Evolutionary conservation across 2,329 filamentous ascomycete species (phyloP), one percentile per base, ranked within the genome.

Genomic region (Aphanocladium album): DNA sequence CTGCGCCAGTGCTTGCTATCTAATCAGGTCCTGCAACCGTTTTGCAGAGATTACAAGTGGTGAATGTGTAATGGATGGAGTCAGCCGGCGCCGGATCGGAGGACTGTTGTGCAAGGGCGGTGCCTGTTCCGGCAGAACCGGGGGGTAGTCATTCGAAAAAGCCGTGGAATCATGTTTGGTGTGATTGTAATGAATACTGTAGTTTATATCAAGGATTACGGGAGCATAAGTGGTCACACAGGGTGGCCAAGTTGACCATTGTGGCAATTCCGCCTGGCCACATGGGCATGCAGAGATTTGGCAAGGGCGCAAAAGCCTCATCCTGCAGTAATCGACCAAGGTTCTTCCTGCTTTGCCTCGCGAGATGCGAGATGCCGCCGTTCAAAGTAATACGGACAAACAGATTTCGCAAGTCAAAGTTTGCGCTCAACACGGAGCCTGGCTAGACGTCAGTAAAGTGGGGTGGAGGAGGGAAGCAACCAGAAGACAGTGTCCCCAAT

Each of bases 71-170:
- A 57, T 46, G 21, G 19, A 49, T 57, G 27, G 54, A 46, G 54
- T 57, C 55, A 57, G 55, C 47, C 56, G 56, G 56, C 33, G 47
- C 46, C 56, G 41, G 37, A 59, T 59, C 56, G 56, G 56, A 59
- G 56, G 21, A 21, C 23, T 9, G 17, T n/a, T 30, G 27, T 14
- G 54, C 17, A 45, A 47, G 41, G 30, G 19, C 17, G 25, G 9
- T 43, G 33, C 33, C 16, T 56, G 46, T 43, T 33, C 55, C 55
- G 55, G 55, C 5, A 46, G 30, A 25, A 25, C 56, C 47, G 47
- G 17, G 16, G 49, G 16, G 16, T 45, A 23, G 39, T 16, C 30
- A 59, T 19, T 35, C 25, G 21, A n/a, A 21, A 11, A 49, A 14
- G n/a, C n/a, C 43, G 43, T 43, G 35, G 47, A 43, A 50, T 52